Percentiles rank a stretch among this genome's conserved stretches.
Conservation (phyloP, 202 grass and related monocot species). For the Cymbopogon flexuosus region DNA sequence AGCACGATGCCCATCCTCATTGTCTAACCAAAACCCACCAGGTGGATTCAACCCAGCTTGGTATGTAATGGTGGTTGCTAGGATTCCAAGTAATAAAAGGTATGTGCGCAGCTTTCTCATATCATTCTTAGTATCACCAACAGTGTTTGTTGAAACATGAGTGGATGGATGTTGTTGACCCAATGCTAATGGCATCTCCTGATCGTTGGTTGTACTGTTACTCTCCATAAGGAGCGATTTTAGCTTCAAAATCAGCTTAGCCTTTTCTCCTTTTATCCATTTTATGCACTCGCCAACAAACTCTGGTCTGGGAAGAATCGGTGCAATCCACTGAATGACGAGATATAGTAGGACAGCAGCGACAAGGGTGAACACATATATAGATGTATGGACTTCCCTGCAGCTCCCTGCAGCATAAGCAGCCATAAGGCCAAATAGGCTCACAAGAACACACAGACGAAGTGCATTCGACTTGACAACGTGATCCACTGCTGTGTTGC, state of each 20-base stretch:
- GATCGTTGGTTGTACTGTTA: neutral
- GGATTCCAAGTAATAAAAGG: conserved; percentile 16
- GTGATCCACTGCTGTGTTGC: neutral
- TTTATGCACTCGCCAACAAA: neutral
- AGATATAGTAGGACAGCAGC: conserved; percentile 16
- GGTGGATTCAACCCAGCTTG: conserved; percentile 22
- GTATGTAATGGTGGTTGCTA: conserved; percentile 18
- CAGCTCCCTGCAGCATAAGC: conserved; percentile 19
- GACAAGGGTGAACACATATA: conserved; percentile 11
- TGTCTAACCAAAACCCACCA: conserved; percentile 22
- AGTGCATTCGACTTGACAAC: conserved; percentile 4
- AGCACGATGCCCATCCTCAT: conserved; percentile 19
- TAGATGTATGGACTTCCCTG: conserved; percentile 20
- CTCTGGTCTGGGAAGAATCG: conserved; percentile 11
- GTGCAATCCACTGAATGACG: conserved; percentile 6
- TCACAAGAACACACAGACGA: conserved; percentile 12
- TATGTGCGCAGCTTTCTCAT: conserved; percentile 16
- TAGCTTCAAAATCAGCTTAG: conserved; percentile 10
- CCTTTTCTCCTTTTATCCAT: neutral
- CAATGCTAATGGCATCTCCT: conserved; percentile 10
- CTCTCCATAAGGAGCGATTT: conserved; percentile 5
- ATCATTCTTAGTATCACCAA: neutral
- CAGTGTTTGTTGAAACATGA: neutral
- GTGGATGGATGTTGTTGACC: neutral
- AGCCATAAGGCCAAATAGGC: conserved; percentile 14